Evolutionary conservation across 495 filamentous ascomycete genomes (phyloP).

Genomic region (Talaromyces ruber): DNA sequence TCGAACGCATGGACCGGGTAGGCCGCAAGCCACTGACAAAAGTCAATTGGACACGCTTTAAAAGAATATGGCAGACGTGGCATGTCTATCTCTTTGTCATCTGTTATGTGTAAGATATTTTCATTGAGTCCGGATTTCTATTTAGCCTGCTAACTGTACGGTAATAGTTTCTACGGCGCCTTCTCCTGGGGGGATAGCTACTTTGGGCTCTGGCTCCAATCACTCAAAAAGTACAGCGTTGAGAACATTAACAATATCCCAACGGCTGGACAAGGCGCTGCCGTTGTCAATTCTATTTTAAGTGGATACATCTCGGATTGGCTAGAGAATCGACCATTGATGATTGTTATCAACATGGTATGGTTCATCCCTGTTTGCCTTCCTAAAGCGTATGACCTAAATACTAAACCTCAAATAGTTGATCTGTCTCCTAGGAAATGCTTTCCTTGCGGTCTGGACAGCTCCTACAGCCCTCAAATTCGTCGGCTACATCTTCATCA

Average conservation of each 20-base stretch:
- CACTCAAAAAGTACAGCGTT: neutral
- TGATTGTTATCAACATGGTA: neutral
- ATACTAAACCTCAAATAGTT: neutral
- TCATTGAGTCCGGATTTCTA: neutral
- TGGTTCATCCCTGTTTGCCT: neutral
- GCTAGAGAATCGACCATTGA: neutral
- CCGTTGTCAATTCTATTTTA: neutral
- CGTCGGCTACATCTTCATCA: constrained; percentile 1
- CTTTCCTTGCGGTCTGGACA: neutral
- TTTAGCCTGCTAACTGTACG: neutral
- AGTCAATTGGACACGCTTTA: neutral
- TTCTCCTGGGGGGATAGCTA: constrained; percentile 2
- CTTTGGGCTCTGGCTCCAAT: neutral
- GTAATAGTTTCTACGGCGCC: neutral
- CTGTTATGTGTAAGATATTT: neutral
- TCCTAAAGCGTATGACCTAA: neutral
- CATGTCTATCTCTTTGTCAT: neutral
- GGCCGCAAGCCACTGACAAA: neutral
- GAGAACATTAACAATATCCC: neutral
- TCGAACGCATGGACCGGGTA: neutral
- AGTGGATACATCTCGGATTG: neutral
- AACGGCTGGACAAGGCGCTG: neutral
- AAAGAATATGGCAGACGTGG: neutral
- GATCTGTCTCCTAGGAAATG: neutral
- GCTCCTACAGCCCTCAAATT: neutral